These are phyloP conservation scores for Metarhizium rileyi DNA, from an alignment of 2,329 filamentous ascomycete genomes.

Conservation along the genomic window DNA sequence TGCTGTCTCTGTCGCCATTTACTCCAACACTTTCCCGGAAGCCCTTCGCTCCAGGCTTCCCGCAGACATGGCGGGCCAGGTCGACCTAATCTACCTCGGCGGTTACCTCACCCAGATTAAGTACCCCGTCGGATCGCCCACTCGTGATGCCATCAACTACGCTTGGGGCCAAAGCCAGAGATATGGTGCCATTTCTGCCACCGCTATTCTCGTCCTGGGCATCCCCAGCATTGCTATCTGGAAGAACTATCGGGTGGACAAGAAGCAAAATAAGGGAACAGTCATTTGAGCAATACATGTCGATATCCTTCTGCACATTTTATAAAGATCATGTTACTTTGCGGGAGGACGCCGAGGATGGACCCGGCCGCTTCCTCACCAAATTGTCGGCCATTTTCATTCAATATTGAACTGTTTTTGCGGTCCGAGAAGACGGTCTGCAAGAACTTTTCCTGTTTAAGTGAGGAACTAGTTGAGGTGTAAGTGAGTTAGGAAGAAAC, in stretches of 20 bases:
- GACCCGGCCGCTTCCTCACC: too few relatives aligned
- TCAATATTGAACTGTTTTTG: too few relatives aligned
- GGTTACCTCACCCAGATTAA: conserved; percentile 4
- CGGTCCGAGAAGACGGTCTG: too few relatives aligned
- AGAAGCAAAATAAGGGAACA: conserved; percentile 6
- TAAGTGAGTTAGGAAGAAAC: too few relatives aligned
- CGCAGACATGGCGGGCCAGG: conserved; percentile 1
- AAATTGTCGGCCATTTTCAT: too few relatives aligned
- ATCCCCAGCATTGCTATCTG: conserved; percentile 6
- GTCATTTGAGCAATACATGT: not conserved
- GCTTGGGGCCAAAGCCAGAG: conserved; percentile 8
- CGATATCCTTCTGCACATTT: too few relatives aligned
- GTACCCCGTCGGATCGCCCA: conserved; percentile 3
- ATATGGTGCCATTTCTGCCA: conserved; percentile 6
- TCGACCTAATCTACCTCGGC: conserved; percentile 3
- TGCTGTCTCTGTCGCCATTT: conserved; percentile 50
- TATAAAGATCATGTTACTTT: too few relatives aligned
- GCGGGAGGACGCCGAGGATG: too few relatives aligned
- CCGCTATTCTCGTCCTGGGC: conserved; percentile 6
- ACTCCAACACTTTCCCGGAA: conserved; percentile 6
- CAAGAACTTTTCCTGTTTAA: too few relatives aligned
- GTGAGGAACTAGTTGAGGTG: too few relatives aligned
- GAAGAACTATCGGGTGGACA: conserved; percentile 8
- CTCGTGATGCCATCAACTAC: conserved; percentile 8
- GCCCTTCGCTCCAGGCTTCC: conserved; percentile 5